Conservation (phyloP, 331 rosid species). For the Dryas integrifolia region DNA sequence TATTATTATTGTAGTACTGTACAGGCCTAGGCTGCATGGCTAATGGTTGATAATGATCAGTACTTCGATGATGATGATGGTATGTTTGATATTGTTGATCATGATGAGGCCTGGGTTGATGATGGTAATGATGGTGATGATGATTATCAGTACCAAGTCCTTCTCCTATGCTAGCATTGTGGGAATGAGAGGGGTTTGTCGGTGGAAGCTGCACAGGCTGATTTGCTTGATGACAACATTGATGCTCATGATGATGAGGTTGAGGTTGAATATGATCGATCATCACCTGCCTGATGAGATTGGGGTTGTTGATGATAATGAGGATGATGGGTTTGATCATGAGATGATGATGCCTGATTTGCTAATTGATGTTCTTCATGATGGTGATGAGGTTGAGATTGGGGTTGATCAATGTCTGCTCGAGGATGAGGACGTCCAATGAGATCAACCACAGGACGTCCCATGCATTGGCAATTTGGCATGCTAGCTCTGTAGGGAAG, state of each 20-base stretch:
- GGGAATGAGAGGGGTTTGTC: background rate
- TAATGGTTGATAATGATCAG: too few species aligned
- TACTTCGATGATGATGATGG: too few species aligned
- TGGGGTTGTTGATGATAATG: too few species aligned
- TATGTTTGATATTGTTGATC: background rate
- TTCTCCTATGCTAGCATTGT: background rate
- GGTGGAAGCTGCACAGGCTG: background rate
- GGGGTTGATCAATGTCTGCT: background rate
- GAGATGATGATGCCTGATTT: background rate
- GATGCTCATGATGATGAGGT: too few species aligned
- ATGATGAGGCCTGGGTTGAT: conserved; percentile 1
- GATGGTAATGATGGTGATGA: background rate
- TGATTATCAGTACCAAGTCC: background rate
- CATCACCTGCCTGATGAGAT: too few species aligned
- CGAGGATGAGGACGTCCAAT: conserved; percentile 16
- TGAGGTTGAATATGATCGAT: too few species aligned
- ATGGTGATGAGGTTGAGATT: background rate
- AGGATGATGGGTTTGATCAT: background rate
- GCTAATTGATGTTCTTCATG: background rate
- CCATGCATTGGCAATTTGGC: background rate
- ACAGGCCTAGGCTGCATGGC: background rate
- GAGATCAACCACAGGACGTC: conserved; percentile 16
- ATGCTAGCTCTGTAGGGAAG: background rate
- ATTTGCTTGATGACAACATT: too few species aligned
- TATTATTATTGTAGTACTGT: too few species aligned